Evolutionary conservation across 345 rosid genomes (phyloP), one percentile per base, ranked within the genome.

Genomic region (Populus simonii): DNA sequence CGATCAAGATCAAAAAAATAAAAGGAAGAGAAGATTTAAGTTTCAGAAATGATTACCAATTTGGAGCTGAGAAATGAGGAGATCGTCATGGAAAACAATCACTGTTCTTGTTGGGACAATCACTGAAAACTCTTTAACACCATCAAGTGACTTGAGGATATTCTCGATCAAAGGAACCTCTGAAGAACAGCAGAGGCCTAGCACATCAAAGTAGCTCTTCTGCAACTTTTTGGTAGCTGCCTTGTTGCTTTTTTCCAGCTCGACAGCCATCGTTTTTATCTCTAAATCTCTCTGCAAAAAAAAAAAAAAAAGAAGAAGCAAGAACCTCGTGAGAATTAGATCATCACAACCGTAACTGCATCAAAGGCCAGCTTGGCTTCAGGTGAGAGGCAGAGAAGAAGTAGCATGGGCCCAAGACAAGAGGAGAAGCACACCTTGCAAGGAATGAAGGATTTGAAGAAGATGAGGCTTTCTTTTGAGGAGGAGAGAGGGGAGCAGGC

Each of bases 121-220:
- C 36, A 96, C 93, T 3, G 93, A 87, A 29, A 77, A 81, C 51
- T 96, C 90, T 73, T 90, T 85, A 3, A 96, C 84, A 0, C 99
- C 99, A 31, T 87, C 85, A 3, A 92, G 84, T 0, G 93, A 82
- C 8, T 82, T 85, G 35, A 93, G 88, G 6, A 92, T 83, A 51
- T 81, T 93, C 76, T 93, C 98, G 0, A 96, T 76, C 70, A 93
- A 25, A 22, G 98, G 89, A 73, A 92, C 90, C 80, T 95, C 99
- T 6, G 99, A 95, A 3, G 99, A 83, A 75, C 99, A 96, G 72
- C 99, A 96, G 0, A 96, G 76, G 6, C 98, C 99, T 49, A 92
- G 65, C 43, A 93, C 97, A 68, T 96, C 99, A 33, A 92, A 91
- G 83, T 96, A 93, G 83, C 92, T 96, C 73, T 92, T 96, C 68